These are phyloP conservation scores for Rhypophila decipiens DNA, from an alignment of 495 filamentous ascomycete species.

Conservation along the genomic window DNA sequence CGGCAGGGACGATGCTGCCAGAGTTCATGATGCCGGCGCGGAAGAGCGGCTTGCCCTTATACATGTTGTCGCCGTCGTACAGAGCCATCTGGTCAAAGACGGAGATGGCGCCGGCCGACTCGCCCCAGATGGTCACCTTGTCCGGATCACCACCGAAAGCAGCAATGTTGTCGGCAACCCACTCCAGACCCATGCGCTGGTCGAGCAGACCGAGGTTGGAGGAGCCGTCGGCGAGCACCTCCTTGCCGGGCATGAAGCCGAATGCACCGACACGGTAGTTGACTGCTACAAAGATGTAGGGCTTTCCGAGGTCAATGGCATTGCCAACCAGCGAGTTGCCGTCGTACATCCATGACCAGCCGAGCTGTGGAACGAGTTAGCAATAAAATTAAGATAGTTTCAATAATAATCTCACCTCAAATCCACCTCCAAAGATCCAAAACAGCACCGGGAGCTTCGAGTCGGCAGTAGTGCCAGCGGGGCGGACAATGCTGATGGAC, in stretches of 20 bases:
- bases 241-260: constrained; percentile 55
- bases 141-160: constrained; percentile 62
- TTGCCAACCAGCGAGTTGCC: constrained; percentile 45
- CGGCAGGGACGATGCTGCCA: constrained; percentile 56
- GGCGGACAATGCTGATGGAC: constrained; percentile 58
- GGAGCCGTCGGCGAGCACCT: constrained; percentile 59
- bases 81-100: constrained; percentile 65
- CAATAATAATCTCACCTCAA: constrained; percentile 47
- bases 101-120: constrained; percentile 66
- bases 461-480: constrained; percentile 45
- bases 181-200: constrained; percentile 59
- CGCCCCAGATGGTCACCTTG: constrained; percentile 67
- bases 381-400: no score
- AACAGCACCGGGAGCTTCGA: constrained; percentile 61
- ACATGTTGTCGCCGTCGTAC: constrained; percentile 61
- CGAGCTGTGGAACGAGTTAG: constrained; percentile 30
- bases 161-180: constrained; percentile 59
- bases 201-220: constrained; percentile 58
- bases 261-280: constrained; percentile 59
- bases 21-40: constrained; percentile 68
- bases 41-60: constrained; percentile 66
- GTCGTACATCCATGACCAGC: constrained; percentile 53
- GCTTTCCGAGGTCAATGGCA: constrained; percentile 51
- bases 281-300: constrained; percentile 56
- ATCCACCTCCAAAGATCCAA: constrained; percentile 72